Percentiles rank a stretch among this genome's conserved stretches.
These are phyloP conservation scores for Delphinella strobiligena DNA, from an alignment of 2,329 filamentous ascomycete species.

Conservation along the genomic window DNA sequence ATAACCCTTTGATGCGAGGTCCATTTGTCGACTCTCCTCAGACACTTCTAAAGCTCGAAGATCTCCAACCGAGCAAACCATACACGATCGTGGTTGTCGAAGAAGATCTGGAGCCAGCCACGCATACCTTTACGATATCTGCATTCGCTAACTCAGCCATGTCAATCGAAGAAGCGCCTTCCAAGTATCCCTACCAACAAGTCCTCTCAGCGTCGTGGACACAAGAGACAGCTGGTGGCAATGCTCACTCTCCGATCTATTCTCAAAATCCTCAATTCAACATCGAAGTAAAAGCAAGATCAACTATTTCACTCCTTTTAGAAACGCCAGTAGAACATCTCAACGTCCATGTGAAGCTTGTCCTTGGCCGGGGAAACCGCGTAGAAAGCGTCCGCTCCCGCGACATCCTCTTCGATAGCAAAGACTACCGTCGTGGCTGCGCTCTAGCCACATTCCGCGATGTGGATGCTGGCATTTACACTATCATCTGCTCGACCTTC, in stretches of 20 bases:
- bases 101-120: conserved; percentile 59
- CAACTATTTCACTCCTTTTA: conserved; percentile 61
- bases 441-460: conserved; percentile 52
- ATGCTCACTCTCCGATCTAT: conserved; percentile 63
- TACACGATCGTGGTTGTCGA: conserved; percentile 64
- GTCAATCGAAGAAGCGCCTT: conserved; percentile 47
- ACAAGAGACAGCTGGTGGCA: conserved; percentile 69
- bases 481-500: conserved; percentile 82
- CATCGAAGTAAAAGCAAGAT: conserved; percentile 44
- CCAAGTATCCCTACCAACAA: conserved; percentile 47
- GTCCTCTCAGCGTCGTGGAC: conserved; percentile 61
- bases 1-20: conserved; percentile 58
- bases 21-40: conserved; percentile 94
- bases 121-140: conserved; percentile 78
- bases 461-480: conserved; percentile 66
- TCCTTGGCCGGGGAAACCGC: conserved; percentile 64
- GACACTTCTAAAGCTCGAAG: conserved; percentile 66
- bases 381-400: conserved; percentile 57
- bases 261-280: conserved; percentile 80
- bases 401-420: conserved; percentile 71
- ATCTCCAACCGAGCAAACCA: conserved; percentile 38
- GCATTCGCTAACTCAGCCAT: conserved; percentile 60
- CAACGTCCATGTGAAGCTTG: conserved; percentile 72
- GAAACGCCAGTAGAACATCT: conserved; percentile 55
- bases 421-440: conserved; percentile 77